Conservation (phyloP, 176 grass and related monocot genomes). For the Musa troglodytarum region DNA sequence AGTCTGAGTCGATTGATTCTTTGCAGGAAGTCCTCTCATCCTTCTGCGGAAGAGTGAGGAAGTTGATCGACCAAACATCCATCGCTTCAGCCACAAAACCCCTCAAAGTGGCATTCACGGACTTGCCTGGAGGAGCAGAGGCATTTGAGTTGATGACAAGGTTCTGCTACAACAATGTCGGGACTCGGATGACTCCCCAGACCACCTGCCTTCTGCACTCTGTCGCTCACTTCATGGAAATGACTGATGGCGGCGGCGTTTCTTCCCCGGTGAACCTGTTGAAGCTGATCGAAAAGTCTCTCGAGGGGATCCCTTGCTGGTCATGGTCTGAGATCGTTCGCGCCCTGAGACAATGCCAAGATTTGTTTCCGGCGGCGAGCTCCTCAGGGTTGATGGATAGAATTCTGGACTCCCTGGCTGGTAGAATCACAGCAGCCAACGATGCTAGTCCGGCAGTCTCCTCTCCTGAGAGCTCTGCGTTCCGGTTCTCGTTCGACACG, state of each 20-base stretch:
- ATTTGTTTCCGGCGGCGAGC: constrained; percentile 32
- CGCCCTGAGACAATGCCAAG: constrained; percentile 63
- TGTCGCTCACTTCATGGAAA: constrained; percentile 70
- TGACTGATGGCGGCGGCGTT: constrained; percentile 10
- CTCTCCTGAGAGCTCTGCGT: constrained; percentile 84
- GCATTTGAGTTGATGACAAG: constrained; percentile 73
- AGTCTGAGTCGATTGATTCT: not conserved
- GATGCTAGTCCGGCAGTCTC: constrained; percentile 60
- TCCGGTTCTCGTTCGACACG: constrained; percentile 80
- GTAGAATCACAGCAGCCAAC: constrained; percentile 39
- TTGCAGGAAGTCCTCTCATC: constrained; percentile 71
- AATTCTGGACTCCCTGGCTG: constrained; percentile 36
- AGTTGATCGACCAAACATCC: constrained; percentile 22
- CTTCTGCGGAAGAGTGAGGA: constrained; percentile 43
- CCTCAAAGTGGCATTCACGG: constrained; percentile 39
- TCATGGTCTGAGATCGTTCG: constrained; percentile 57
- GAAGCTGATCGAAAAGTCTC: constrained; percentile 34
- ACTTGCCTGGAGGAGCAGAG: constrained; percentile 67
- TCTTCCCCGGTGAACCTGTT: constrained; percentile 39
- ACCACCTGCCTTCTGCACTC: constrained; percentile 55
- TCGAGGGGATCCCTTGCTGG: constrained; percentile 71
- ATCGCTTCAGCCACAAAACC: constrained; percentile 24
- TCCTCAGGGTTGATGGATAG: constrained; percentile 43
- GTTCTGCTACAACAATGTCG: constrained; percentile 51
- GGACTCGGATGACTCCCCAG: constrained; percentile 31